Conservation (phyloP, 768 basidiomycete species). For the Tulasnella sp. region DNA sequence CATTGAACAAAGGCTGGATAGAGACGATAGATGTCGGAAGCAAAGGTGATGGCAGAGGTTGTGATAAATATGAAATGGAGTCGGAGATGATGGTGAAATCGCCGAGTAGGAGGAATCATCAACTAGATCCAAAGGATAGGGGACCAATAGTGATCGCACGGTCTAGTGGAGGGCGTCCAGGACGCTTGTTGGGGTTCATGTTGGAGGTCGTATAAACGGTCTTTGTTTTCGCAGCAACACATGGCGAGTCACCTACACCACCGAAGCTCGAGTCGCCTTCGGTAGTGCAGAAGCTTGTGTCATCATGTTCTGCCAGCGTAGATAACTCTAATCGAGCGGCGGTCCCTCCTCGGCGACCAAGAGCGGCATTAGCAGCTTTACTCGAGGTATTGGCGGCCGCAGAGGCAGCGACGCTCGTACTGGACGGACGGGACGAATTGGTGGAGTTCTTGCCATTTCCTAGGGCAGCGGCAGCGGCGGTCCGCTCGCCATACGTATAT, state of each 20-base stretch:
- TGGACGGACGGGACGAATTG: conserved; percentile 16
- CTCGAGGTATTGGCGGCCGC: conserved; percentile 23
- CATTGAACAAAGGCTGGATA: neutral
- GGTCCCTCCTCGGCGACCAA: conserved; percentile 39
- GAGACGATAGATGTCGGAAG: neutral
- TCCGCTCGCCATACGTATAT: conserved; percentile 77
- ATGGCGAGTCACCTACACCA: conserved; percentile 76
- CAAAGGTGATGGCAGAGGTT: neutral
- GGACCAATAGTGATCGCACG: conserved; percentile 2
- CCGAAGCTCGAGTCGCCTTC: conserved; percentile 34
- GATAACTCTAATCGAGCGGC: conserved; percentile 31
- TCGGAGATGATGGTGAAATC: neutral
- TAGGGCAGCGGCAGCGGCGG: conserved; percentile 4
- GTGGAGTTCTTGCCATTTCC: conserved; percentile 16
- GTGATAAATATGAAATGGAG: neutral
- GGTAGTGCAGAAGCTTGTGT: conserved; percentile 47
- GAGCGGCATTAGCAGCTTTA: conserved; percentile 26
- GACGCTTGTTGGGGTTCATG: neutral
- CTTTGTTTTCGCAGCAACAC: conserved; percentile 47
- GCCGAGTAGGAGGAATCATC: neutral
- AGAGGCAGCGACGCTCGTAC: neutral
- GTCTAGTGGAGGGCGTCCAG: neutral
- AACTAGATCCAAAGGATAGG: neutral
- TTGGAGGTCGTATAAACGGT: neutral
- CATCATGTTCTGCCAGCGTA: conserved; percentile 58